A percentile compares a stretch with the other conserved stretches of the same genome.
Conservation (phyloP, 805 yeast species). For the Ogataea trehalophila region DNA sequence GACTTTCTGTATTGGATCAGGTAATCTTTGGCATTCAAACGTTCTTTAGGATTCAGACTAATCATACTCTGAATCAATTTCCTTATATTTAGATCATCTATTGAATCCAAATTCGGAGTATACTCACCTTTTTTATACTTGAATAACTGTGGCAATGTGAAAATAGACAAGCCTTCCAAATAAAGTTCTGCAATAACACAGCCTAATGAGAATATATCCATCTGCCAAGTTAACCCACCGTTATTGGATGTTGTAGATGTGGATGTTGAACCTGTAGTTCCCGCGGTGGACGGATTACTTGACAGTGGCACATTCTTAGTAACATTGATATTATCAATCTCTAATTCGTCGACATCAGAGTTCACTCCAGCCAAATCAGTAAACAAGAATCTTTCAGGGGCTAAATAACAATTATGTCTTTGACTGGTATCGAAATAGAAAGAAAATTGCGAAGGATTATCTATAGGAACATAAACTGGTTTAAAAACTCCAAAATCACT, state of each 20-base stretch:
- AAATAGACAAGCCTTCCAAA: slow-evolving; percentile 80
- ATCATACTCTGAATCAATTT: slow-evolving; percentile 62
- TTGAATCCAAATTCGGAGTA: slow-evolving; percentile 55
- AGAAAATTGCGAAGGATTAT: slow-evolving; percentile 87
- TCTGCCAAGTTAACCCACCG: slow-evolving; percentile 44
- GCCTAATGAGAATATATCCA: slow-evolving; percentile 82
- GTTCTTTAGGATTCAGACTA: slow-evolving; percentile 50
- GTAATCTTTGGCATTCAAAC: slow-evolving; percentile 53
- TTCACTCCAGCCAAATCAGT: slow-evolving; percentile 25
- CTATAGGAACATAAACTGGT: slow-evolving; percentile 83
- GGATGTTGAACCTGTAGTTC: not conserved
- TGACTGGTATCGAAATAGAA: slow-evolving; percentile 90
- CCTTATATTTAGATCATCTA: slow-evolving; percentile 47
- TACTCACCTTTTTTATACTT: slow-evolving; percentile 70
- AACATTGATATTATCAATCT: not conserved
- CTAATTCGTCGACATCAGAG: slow-evolving; percentile 8
- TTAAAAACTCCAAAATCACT: slow-evolving; percentile 83
- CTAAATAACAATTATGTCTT: slow-evolving; percentile 82
- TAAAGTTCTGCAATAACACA: slow-evolving; percentile 90
- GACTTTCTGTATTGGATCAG: slow-evolving; percentile 44
- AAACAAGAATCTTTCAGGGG: slow-evolving; percentile 81
- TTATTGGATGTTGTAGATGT: too few relatives aligned
- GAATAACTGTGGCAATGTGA: slow-evolving; percentile 82
- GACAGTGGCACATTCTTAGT: not conserved
- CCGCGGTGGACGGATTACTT: not conserved